Evolutionary conservation across 2,329 filamentous ascomycete genomes (phyloP), one percentile per base, ranked within the genome.

Genomic region (Fusarium hainanense): DNA sequence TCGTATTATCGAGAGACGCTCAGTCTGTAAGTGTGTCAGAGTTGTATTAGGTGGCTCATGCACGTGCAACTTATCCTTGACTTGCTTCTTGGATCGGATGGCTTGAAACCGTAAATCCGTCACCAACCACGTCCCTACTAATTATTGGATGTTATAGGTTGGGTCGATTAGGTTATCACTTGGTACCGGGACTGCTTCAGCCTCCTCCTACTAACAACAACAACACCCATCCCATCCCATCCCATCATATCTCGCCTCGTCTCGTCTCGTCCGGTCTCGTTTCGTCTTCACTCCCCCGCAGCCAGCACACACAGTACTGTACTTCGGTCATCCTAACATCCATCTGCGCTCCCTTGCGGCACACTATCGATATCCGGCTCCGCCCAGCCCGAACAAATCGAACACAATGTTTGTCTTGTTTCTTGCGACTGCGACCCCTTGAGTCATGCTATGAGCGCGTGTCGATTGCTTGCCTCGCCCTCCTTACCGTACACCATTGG

Each of bases 361-460:
- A 47, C 62, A 43, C 69, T 70, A 66, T 65, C 63, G 51, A 66
- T 59, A 54, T 49, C 42, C 37, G 62, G 58, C 51, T 55, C 41
- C 60, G 30, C 48, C 58, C 60, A 56, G 44, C 56, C 56, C 51
- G 49, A 58, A 54, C 58, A 64, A 68, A 41, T 56, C 28, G 49
- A 61, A 54, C 57, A 75, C 66, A 64, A 74, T 75, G 74, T 70
- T 69, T 54, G 55, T 62, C 57, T 46, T 63, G 58, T 70, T 59
- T 72, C 56, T 60, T 71, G 50, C 61, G 68, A 56, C 57, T 71
- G 28, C 65, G 54, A 63, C 69, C 56, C 58, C 37, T 73, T 69
- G 70, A 75, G 74, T 74, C 74, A 75, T 75, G 69, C 63, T 71
- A 73, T 75, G 74, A 75, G 66, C 69, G 62, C 71, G 64, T 66